Conservation (phyloP, 2,329 filamentous ascomycete species). For the Colletotrichum ledebouriae region DNA sequence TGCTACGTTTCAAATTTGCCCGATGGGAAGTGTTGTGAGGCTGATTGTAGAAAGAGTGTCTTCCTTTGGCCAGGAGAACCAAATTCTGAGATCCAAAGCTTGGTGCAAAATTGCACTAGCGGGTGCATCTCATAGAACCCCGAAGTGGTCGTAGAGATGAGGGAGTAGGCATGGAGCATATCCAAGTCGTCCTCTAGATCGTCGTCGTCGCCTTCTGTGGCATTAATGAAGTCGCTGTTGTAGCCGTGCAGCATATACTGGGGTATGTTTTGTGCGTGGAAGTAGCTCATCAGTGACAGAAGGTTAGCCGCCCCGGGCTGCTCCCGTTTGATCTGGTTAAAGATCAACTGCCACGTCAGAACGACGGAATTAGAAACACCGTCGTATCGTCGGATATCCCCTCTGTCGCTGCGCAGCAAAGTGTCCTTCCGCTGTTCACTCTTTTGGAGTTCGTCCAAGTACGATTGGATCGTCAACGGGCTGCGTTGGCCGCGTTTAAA, state of each 20-base stretch:
- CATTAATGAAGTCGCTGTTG: neutral
- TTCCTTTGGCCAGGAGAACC: too few species aligned
- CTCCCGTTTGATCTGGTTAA: conserved; percentile 49
- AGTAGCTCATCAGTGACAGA: conserved; percentile 62
- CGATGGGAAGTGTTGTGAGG: conserved; percentile 19
- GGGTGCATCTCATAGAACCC: conserved; percentile 57
- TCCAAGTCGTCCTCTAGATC: conserved; percentile 46
- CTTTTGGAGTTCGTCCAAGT: conserved; percentile 48
- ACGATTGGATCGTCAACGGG: conserved; percentile 43
- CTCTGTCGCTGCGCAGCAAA: conserved; percentile 44
- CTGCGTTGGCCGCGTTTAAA: conserved; percentile 46
- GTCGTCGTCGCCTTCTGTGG: neutral
- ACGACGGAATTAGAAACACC: conserved; percentile 47
- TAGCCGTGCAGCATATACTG: conserved; percentile 16
- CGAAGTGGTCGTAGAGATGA: conserved; percentile 47
- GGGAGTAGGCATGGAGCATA: conserved; percentile 53
- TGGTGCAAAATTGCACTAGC: conserved; percentile 51
- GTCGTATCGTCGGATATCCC: conserved; percentile 20
- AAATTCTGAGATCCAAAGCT: conserved; percentile 42
- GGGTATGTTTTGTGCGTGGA: conserved; percentile 57
- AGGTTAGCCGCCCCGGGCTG: conserved; percentile 55
- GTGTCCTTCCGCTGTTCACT: conserved; percentile 44
- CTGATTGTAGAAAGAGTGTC: conserved; percentile 25
- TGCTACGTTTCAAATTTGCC: conserved; percentile 13
- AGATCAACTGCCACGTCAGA: conserved; percentile 43